Base-by-base conservation (phyloP, 768 basidiomycete species). In the Amanita pseudoporphyria region DNA sequence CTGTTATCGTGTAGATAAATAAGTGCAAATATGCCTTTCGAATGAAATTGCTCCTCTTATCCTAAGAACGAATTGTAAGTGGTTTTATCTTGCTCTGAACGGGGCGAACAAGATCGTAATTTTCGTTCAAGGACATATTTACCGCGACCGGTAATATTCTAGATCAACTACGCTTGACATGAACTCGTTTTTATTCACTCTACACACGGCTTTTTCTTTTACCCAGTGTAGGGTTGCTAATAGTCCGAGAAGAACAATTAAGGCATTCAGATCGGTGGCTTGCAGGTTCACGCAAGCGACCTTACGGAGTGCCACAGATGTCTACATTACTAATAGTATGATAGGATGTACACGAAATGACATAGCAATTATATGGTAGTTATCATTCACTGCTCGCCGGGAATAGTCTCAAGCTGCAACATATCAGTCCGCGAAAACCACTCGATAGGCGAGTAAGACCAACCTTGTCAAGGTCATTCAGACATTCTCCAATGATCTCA, bases 391-490 rank as follows among this genome's bases (percentile, higher is more conserved):
- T 42, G 39, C 21, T 58, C 58, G 22, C 56, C 53, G 41, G 58
- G 53, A 45, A 62, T 61, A 35, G 45, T 53, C 52, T 57, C 54
- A 53, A 57, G 46, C 57, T 53, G 16, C 19, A 36, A 6, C 21
- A 26, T 3, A 44, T 31, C n/a, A 37, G 28, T 33, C 52, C 26
- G 12, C 22, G 36, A 21, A 35, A 42, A 38, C 32, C 10, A 2
- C 46, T 51, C 40, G 32, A 10, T 14, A 31, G 35, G 40, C 2
- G 31, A 47, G 13, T 9, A 7, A 22, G 35, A 67, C 76, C 43
- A 35, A 87, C 86, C 64, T 72, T 69, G 64, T 97, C 95, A 40
- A 98, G 76, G 60, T 96, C 93, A 9, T 68, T 64, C 40, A 97
- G 68, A 45, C 79, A 83, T 57, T 87, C 77, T 18, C 78, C 79